Base-by-base conservation (phyloP, 306 rosid genomes). In the Prunus campanulata region DNA sequence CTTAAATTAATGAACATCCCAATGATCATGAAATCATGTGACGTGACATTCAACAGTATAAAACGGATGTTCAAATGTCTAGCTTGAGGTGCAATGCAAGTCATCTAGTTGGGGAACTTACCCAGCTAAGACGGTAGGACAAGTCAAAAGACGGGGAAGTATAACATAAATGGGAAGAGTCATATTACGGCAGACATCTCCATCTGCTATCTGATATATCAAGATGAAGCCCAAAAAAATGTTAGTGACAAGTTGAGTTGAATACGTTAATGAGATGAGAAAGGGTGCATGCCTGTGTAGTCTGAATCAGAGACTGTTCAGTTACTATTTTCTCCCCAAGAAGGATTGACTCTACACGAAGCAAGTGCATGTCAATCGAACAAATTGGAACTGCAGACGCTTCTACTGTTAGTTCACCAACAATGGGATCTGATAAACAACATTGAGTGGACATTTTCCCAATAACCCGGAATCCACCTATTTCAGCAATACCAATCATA, bases 51-150 rank as follows among this genome's bases (percentile, higher is more conserved):
- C 44, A 39, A 39, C 2, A 7, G 44, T 39, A 39, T 39, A 39
- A 39, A 39, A 39, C 10, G 44, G 44, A 6, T 39, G 44, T 39
- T 39, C 44, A 39, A 39, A 39, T n/a, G 74, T 67, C 0, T 6
- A 49, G 13, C 22, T 50, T 11, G 5, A 12, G 52, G 52, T 48
- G 14, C 19, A 18, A 12, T 2, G 69, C 3, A 12, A 60, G 25
- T 24, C 35, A 25, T 56, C 25, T 79, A 49, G 32, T 19, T 9
- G 24, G 70, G 70, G 66, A 51, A 87, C 93, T 78, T 81, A 95
- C 96, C 98, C 98, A 15, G 97, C 97, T 35, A 84, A 84, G 82
- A 86, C 86, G 64, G 96, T 92, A 1, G 98, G 96, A 80, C 97
- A 92, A 6, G 97, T 92, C 88, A 95, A 74, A 62, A 95, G 97